These are phyloP conservation scores for Myxozyma mucilagina DNA, from an alignment of 805 yeast species.

Conservation along the genomic window DNA sequence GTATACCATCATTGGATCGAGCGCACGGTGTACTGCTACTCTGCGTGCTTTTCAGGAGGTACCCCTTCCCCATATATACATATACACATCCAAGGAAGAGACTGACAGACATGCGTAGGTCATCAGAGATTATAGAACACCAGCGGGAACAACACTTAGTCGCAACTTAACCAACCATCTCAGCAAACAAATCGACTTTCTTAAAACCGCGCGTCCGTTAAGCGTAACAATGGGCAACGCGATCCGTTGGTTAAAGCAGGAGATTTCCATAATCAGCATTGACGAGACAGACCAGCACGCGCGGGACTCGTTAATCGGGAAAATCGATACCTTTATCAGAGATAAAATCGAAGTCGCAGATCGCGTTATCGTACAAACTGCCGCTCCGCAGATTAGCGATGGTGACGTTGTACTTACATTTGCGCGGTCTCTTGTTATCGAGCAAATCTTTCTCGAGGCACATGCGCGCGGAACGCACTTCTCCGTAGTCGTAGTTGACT, in stretches of 20 bases:
- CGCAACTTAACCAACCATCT: constrained; percentile 86
- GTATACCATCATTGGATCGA: constrained; percentile 86
- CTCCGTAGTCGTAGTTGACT: constrained; percentile 83
- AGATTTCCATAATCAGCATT: constrained; percentile 77
- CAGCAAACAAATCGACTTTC: constrained; percentile 87
- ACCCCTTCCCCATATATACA: background rate
- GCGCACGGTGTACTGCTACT: constrained; percentile 81
- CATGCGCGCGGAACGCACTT: constrained; percentile 62
- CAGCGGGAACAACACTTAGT: constrained; percentile 77
- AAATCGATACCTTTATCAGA: constrained; percentile 75
- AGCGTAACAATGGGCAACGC: constrained; percentile 97
- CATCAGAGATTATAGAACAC: constrained; percentile 78
- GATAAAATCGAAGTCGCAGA: constrained; percentile 86
- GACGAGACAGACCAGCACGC: constrained; percentile 68
- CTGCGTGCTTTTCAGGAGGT: constrained; percentile 67
- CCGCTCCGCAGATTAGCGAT: constrained; percentile 71
- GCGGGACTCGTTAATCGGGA: constrained; percentile 59
- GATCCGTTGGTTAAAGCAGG: constrained; percentile 95
- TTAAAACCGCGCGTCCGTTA: constrained; percentile 87
- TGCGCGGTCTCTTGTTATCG: constrained; percentile 84
- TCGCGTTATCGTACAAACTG: constrained; percentile 75
- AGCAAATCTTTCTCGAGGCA: constrained; percentile 70
- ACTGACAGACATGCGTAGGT: constrained; percentile 42
- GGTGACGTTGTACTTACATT: constrained; percentile 81
- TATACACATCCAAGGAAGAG: background rate